Percentiles rank a stretch among this genome's conserved stretches.
phyloP scores from a whole-genome alignment of 1,139 yeast species.

The Kodamaea sp. region DNA sequence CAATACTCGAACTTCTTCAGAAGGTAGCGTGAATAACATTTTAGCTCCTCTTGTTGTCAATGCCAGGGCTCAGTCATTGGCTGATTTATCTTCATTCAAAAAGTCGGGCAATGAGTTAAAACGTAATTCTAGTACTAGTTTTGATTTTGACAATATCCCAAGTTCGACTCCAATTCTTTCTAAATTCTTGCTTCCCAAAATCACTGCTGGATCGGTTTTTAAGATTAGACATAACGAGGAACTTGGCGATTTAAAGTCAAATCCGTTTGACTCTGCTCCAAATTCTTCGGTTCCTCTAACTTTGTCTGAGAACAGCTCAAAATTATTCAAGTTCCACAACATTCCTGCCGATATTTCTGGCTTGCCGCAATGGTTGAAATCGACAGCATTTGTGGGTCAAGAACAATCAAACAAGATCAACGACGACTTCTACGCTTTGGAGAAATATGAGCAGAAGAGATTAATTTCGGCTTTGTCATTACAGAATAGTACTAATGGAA shows the following conservation, averaged over 20 bases:
- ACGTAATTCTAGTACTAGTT: conserved; percentile 7
- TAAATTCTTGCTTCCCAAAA: conserved; percentile 29
- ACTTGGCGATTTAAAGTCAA: conserved; percentile 19
- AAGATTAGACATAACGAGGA: conserved; percentile 45
- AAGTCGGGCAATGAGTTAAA: conserved; percentile 7
- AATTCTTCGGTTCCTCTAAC: conserved; percentile 11
- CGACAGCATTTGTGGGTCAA: conserved; percentile 27
- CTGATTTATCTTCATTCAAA: conserved; percentile 3
- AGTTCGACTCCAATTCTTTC: conserved; percentile 32
- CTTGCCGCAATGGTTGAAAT: conserved; percentile 37
- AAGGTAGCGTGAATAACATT: conserved; percentile 5
- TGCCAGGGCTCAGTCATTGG: conserved; percentile 6
- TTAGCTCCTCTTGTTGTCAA: conserved; percentile 11
- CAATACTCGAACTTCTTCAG: neutral
- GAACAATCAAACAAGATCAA: conserved; percentile 28
- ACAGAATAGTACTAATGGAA: conserved; percentile 8
- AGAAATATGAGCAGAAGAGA: conserved; percentile 33
- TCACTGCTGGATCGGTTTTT: conserved; percentile 23
- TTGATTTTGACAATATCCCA: conserved; percentile 8
- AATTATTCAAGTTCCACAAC: conserved; percentile 18
- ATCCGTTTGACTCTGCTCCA: conserved; percentile 20
- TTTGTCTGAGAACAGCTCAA: conserved; percentile 17
- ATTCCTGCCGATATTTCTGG: conserved; percentile 13
- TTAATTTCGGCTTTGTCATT: conserved; percentile 32
- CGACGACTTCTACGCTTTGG: conserved; percentile 27